phyloP scores from a whole-genome alignment of 2,329 filamentous ascomycete species.

The Beauveria varroae region DNA sequence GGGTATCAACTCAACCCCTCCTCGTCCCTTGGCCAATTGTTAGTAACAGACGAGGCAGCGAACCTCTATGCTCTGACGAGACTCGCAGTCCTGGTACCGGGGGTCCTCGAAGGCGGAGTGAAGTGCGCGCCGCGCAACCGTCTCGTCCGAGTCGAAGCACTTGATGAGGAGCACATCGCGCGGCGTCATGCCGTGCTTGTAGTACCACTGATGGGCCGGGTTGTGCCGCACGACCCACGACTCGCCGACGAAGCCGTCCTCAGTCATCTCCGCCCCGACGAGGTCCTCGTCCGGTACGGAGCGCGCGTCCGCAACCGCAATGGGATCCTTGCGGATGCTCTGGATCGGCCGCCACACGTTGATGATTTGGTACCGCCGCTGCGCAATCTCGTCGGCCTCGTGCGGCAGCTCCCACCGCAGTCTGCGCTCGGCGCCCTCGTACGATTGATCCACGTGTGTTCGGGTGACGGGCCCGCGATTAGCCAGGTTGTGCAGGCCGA shows the following conservation, averaged over 20 bases:
- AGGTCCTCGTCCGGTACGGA: conserved; percentile 44
- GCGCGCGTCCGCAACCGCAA: conserved; percentile 44
- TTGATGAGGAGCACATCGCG: conserved; percentile 53
- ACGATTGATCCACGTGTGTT: conserved; percentile 48
- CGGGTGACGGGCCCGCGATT: conserved; percentile 38
- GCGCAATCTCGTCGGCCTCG: conserved; percentile 30
- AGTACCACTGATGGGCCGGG: conserved; percentile 43
- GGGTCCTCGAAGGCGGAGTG: conserved; percentile 47
- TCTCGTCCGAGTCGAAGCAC: conserved; percentile 54
- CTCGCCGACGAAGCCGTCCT: conserved; percentile 41
- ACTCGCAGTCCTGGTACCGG: conserved; percentile 44
- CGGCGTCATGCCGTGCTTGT: conserved; percentile 42
- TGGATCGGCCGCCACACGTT: conserved; percentile 36
- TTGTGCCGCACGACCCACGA: conserved; percentile 38
- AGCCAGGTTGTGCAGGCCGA: conserved; percentile 52
- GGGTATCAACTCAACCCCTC: neutral
- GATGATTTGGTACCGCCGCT: conserved; percentile 43
- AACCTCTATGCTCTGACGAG: conserved; percentile 58
- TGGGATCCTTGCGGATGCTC: conserved; percentile 37
- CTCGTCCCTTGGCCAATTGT: conserved; percentile 22
- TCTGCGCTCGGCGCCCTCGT: conserved; percentile 28
- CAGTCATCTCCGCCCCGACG: conserved; percentile 40
- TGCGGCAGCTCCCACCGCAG: conserved; percentile 35
- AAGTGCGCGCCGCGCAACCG: conserved; percentile 43
- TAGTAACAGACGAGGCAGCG: conserved; percentile 56